These are phyloP conservation scores for Penicillium steckii DNA, from an alignment of 495 filamentous ascomycete genomes.

Conservation along the genomic window DNA sequence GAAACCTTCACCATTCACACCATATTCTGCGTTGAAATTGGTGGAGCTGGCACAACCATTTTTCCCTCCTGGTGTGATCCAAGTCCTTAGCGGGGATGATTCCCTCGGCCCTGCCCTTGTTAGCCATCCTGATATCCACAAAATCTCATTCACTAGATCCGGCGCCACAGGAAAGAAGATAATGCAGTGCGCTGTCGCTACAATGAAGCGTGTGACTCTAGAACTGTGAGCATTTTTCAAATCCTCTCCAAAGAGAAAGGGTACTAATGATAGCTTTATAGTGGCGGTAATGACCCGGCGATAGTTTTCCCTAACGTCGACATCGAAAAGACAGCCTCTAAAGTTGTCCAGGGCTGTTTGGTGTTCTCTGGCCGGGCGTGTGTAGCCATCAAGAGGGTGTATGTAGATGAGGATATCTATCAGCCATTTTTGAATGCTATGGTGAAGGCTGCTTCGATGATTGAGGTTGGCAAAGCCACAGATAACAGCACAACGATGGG, in stretches of 20 bases:
- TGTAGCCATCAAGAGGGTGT: constrained; percentile 63
- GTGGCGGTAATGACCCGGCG: constrained; percentile 62
- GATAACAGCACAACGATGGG: constrained; percentile 35
- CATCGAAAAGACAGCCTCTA: constrained; percentile 43
- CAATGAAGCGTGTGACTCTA: constrained; percentile 54
- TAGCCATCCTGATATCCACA: constrained; percentile 54
- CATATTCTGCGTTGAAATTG: constrained; percentile 60
- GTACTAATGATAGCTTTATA: constrained; percentile 42
- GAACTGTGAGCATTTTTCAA: constrained; percentile 28
- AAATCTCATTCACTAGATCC: constrained; percentile 63
- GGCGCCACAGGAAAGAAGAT: constrained; percentile 60
- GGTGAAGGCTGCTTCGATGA: constrained; percentile 42
- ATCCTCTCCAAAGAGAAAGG: constrained; percentile 65
- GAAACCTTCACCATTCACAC: constrained; percentile 64
- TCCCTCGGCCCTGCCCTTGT: constrained; percentile 53
- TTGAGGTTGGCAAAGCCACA: constrained; percentile 34
- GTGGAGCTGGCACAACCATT: constrained; percentile 56
- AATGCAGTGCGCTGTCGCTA: constrained; percentile 51
- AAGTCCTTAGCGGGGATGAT: constrained; percentile 60
- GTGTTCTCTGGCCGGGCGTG: constrained; percentile 58
- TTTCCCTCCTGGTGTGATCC: constrained; percentile 61
- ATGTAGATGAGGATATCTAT: constrained; percentile 68
- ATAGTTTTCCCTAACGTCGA: constrained; percentile 64
- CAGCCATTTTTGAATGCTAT: constrained; percentile 56
- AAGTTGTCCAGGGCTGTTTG: constrained; percentile 36